phyloP scores from a whole-genome alignment of 495 filamentous ascomycete species.

The Evernia prunastri region DNA sequence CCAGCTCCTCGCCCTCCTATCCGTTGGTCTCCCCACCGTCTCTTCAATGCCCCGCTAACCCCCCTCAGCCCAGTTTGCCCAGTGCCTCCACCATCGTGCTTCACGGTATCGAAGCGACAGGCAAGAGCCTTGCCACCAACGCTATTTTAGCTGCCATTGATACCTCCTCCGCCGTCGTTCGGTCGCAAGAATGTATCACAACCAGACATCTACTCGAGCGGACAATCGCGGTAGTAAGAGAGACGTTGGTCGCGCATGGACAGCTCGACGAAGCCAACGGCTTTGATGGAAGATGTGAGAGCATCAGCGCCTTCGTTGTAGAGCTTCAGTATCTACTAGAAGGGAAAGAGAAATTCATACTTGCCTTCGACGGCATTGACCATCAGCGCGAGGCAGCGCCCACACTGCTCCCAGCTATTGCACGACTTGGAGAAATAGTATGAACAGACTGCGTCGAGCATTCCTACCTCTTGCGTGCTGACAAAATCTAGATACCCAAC shows the following conservation, averaged over 20 bases:
- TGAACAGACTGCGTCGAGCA: constrained; percentile 27
- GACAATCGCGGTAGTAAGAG: constrained; percentile 47
- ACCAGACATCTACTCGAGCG: constrained; percentile 78
- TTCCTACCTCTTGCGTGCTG: constrained; percentile 11
- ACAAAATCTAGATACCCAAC: constrained; percentile 58
- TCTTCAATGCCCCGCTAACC: not conserved
- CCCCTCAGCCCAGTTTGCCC: not conserved
- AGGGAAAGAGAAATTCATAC: constrained; percentile 54
- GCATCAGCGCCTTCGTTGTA: constrained; percentile 63
- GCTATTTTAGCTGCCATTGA: constrained; percentile 51
- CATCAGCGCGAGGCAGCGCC: constrained; percentile 71
- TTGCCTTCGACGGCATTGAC: constrained; percentile 91
- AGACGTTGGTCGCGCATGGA: constrained; percentile 43
- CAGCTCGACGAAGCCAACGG: constrained; percentile 38
- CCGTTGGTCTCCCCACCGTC: constrained; percentile 38
- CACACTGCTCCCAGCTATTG: constrained; percentile 77
- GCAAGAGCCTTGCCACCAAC: constrained; percentile 68
- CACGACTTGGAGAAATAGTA: constrained; percentile 70
- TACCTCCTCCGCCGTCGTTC: constrained; percentile 63
- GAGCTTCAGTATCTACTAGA: constrained; percentile 50
- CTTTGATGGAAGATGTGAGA: constrained; percentile 62
- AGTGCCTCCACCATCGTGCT: constrained; percentile 53
- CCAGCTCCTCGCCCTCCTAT: constrained; percentile 55
- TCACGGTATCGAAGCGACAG: constrained; percentile 86
- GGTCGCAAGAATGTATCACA: constrained; percentile 81